Evolutionary conservation across 768 basidiomycete genomes (phyloP).

Genomic region (Sporobolomyces roseus): DNA sequence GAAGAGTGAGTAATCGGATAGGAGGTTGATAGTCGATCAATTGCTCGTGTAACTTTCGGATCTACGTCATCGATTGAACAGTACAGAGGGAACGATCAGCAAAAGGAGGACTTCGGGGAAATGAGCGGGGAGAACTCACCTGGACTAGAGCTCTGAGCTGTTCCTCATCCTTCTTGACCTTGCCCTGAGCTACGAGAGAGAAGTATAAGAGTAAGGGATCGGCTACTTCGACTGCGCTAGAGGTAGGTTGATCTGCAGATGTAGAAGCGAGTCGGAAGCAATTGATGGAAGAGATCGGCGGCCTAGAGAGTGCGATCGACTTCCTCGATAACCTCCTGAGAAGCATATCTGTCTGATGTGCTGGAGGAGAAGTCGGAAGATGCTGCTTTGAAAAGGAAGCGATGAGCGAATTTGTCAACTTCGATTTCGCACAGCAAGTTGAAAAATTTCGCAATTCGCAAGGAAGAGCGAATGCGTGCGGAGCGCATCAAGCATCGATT

Average conservation of each 20-base stretch:
- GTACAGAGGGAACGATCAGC: neutral
- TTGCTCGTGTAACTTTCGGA: slow-evolving; percentile 55
- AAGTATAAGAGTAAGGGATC: slow-evolving; percentile 57
- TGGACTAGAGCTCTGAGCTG: slow-evolving; percentile 58
- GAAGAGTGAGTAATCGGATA: slow-evolving; percentile 49
- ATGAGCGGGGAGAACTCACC: slow-evolving; percentile 48
- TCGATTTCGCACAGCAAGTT: no score
- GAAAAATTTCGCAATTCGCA: no score
- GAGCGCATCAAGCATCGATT: no score
- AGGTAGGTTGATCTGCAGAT: neutral
- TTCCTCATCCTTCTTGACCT: slow-evolving; percentile 56
- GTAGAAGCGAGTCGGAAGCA: neutral
- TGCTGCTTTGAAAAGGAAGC: no score
- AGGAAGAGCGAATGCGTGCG: no score
- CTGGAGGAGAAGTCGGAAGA: no score
- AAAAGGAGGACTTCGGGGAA: neutral
- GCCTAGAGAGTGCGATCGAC: neutral
- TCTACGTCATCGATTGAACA: slow-evolving; percentile 47
- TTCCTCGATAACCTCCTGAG: neutral
- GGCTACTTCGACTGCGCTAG: slow-evolving; percentile 35
- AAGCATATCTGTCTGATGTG: no score
- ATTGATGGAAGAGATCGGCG: neutral
- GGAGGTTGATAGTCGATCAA: slow-evolving; percentile 58
- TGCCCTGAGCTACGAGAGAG: slow-evolving; percentile 54
- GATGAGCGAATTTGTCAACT: no score